Conservation (phyloP, 1,284 basidiomycete species). For the Irpex sp. region DNA sequence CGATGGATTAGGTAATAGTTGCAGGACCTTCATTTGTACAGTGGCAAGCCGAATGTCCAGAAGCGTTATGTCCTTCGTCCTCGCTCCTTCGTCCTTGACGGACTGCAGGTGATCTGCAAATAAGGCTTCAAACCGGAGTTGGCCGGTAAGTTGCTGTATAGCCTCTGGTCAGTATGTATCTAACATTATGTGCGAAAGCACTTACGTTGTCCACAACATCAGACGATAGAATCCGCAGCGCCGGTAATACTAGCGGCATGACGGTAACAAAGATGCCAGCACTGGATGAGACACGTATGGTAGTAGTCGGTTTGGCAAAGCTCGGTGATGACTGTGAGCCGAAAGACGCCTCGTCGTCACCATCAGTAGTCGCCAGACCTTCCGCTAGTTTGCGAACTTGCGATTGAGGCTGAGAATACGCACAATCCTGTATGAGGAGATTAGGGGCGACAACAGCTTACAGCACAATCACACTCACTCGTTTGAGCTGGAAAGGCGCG, state of each 20-base stretch:
- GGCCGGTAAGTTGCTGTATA: slow-evolving; percentile 23
- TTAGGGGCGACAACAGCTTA: not conserved
- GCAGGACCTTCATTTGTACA: not conserved
- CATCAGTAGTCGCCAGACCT: not conserved
- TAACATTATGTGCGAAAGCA: not conserved
- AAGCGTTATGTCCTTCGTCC: not conserved
- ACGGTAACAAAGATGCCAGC: slow-evolving; percentile 17
- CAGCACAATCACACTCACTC: slow-evolving; percentile 13
- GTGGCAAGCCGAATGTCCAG: not conserved
- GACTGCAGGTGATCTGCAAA: slow-evolving; percentile 22
- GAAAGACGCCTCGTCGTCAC: not conserved
- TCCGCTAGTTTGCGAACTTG: not conserved
- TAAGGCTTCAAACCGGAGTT: slow-evolving; percentile 27
- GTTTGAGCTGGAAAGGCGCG: slow-evolving; percentile 35
- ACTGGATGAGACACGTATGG: slow-evolving; percentile 16
- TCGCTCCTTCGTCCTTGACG: not conserved
- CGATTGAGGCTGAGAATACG: not conserved
- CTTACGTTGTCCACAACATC: slow-evolving; percentile 21
- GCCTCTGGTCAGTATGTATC: not conserved
- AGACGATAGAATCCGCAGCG: slow-evolving; percentile 13
- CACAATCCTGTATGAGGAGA: not conserved
- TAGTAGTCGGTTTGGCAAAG: slow-evolving; percentile 12
- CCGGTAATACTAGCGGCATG: slow-evolving; percentile 23
- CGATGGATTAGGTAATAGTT: not conserved
- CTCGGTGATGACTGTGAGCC: slow-evolving; percentile 1